Conservation (phyloP, 176 grass and related monocot species). For the Aegilops bicornis region DNA sequence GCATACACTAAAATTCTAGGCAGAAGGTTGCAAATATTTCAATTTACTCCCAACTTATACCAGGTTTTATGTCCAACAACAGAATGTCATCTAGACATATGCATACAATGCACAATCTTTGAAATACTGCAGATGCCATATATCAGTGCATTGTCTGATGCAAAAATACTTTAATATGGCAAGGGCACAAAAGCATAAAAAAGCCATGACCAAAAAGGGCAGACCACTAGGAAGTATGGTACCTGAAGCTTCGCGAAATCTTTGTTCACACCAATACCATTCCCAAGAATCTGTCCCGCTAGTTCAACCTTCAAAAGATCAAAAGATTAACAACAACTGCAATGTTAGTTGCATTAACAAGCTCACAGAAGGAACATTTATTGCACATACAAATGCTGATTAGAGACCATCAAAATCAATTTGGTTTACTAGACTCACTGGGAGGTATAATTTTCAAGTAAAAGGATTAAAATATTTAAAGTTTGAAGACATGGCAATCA, state of each 20-base stretch:
- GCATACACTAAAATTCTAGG: background rate
- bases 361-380: background rate
- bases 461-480: slow-evolving; percentile 4
- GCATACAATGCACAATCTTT: background rate
- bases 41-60: background rate
- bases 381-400: background rate
- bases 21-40: slow-evolving; percentile 6
- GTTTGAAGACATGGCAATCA: background rate
- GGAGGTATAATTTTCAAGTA: slow-evolving; percentile 5
- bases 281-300: slow-evolving; percentile 64
- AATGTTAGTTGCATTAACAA: slow-evolving; percentile 20
- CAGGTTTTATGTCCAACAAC: slow-evolving; percentile 18
- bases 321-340: slow-evolving; percentile 21
- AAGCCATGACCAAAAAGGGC: background rate
- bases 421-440: background rate
- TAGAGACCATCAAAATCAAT: background rate
- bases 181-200: background rate
- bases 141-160: slow-evolving; percentile 25
- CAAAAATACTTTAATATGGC: slow-evolving; percentile 4
- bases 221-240: slow-evolving; percentile 16
- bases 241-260: slow-evolving; percentile 72
- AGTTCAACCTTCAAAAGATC: slow-evolving; percentile 62
- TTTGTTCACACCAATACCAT: slow-evolving; percentile 49
- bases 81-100: background rate
- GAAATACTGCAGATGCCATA: background rate